These are phyloP conservation scores for Yamadazyma scolyti DNA, from an alignment of 805 yeast species.

Conservation along the genomic window DNA sequence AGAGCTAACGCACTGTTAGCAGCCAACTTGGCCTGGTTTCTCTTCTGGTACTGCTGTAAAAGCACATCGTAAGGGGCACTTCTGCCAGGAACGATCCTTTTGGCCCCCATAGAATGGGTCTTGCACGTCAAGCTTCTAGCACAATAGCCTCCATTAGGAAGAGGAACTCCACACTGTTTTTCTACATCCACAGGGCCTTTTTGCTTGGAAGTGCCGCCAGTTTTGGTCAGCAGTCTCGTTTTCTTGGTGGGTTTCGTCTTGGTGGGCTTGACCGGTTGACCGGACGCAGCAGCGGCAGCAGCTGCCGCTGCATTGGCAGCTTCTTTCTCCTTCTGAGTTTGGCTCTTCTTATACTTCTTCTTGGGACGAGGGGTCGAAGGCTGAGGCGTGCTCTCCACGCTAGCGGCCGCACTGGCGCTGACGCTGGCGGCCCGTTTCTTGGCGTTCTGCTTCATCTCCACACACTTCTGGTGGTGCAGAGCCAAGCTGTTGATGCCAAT, in stretches of 20 bases:
- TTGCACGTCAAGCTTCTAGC: slow-evolving; percentile 96
- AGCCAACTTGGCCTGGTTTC: slow-evolving; percentile 87
- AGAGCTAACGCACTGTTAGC: slow-evolving; percentile 78
- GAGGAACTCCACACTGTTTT: slow-evolving; percentile 91
- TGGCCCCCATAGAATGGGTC: slow-evolving; percentile 98
- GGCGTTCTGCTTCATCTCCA: slow-evolving; percentile 35
- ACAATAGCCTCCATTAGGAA: slow-evolving; percentile 93
- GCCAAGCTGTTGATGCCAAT: slow-evolving; percentile 32
- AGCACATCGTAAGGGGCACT: slow-evolving; percentile 88
- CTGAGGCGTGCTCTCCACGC: slow-evolving; percentile 4
- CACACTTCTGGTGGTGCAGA: slow-evolving; percentile 32
- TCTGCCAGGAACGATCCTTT: slow-evolving; percentile 90
- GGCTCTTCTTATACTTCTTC: slow-evolving; percentile 42
- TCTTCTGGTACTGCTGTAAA: slow-evolving; percentile 84
- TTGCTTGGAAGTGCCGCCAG: slow-evolving; percentile 54
- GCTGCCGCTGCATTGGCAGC: slow-evolving; percentile 47
- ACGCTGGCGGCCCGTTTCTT: slow-evolving; percentile 29
- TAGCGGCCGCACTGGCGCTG: slow-evolving; percentile 23
- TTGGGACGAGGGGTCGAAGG: slow-evolving; percentile 26
- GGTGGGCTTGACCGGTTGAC: slow-evolving; percentile 6
- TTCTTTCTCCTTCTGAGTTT: slow-evolving; percentile 42
- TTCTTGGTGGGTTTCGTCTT: slow-evolving; percentile 25
- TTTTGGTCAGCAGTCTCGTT: slow-evolving; percentile 32
- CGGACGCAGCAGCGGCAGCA: slow-evolving; percentile 36
- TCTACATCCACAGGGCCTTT: slow-evolving; percentile 89